Base-by-base conservation (phyloP, 805 yeast genomes). In the Kodamaea jinghongensis region DNA sequence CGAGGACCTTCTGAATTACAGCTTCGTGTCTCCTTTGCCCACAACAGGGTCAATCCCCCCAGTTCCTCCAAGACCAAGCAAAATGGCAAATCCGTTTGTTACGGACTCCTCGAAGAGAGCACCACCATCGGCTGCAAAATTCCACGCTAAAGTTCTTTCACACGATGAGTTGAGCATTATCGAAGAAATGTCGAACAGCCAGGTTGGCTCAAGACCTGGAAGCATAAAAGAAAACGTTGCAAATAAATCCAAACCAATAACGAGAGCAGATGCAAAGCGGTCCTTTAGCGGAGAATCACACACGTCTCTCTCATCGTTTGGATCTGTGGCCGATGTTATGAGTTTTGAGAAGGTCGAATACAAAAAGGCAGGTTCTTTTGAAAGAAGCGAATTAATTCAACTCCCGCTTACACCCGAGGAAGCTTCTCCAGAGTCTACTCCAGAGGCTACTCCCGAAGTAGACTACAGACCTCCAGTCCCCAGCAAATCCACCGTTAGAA, bases 141-240 rank as follows among this genome's bases (percentile, higher is more conserved):
- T 35, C 31, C 30, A 9, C n/a, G 44, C 54, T 8, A 49, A 49
- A 13, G 22, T 46, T 1, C 38, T 55, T 36, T 55, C 60, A 1
- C 52, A 47, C 12, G 73, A 68, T 45, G 71, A 60, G 32, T 57
- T 70, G 36, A 70, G 75, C 46, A 59, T 68, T 30, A 69, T 70
- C 13, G 73, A 69, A 46, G 75, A 70, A 41, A 61, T 53, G 22
- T 60, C 70, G 2, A 37, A 41, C 28, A 50, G 50, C 22, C 49
- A 42, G 20, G 56, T 48, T 2, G 52, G 57, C 36, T 63, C 71
- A 4, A 54, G 72, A 42, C 38, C 43, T 6, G 46, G 68, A 5
- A 67, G 70, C 36, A 35, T 59, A 4, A 55, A 47, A n/a, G 26
- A 33, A 16, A 33, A 36, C 9, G 41, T 13, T 2, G n/a, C 32